Evolutionary conservation across 164 flowering plant genomes (phyloP).

Genomic region (Magnolia sinica): DNA sequence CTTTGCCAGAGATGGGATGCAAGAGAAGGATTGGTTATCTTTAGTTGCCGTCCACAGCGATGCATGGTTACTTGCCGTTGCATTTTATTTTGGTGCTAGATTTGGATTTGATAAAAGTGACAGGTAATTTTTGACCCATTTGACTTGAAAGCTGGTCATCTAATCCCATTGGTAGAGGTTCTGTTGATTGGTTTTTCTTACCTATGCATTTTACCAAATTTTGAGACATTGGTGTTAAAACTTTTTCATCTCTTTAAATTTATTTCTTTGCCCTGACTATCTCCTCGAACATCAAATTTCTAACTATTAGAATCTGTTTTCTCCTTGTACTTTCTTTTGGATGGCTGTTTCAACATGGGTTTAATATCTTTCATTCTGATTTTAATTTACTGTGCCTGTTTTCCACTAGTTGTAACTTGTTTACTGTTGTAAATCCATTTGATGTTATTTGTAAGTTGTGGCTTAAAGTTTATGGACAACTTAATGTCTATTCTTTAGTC

Average conservation of each 20-base stretch:
- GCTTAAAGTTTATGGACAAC: too few relatives aligned
- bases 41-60: slow-evolving; percentile 90
- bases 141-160: neutral
- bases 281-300: too few relatives aligned
- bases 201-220: too few relatives aligned
- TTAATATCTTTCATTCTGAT: too few relatives aligned
- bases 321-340: neutral
- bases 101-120: slow-evolving; percentile 70
- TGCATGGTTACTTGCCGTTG: slow-evolving; percentile 82
- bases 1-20: slow-evolving; percentile 94
- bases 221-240: neutral
- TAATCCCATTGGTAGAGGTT: neutral
- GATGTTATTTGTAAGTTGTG: neutral
- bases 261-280: neutral
- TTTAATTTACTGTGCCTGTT: neutral
- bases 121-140: slow-evolving; percentile 33
- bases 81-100: slow-evolving; percentile 76
- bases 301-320: neutral
- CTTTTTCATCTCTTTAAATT: too few relatives aligned
- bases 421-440: neutral
- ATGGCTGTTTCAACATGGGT: neutral
- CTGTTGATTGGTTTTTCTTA: too few relatives aligned
- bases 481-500: too few relatives aligned
- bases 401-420: neutral
- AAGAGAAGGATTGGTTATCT: slow-evolving; percentile 80